phyloP scores from a whole-genome alignment of 2,329 filamentous ascomycete genomes.

The Raffaelea ambrosiae region DNA sequence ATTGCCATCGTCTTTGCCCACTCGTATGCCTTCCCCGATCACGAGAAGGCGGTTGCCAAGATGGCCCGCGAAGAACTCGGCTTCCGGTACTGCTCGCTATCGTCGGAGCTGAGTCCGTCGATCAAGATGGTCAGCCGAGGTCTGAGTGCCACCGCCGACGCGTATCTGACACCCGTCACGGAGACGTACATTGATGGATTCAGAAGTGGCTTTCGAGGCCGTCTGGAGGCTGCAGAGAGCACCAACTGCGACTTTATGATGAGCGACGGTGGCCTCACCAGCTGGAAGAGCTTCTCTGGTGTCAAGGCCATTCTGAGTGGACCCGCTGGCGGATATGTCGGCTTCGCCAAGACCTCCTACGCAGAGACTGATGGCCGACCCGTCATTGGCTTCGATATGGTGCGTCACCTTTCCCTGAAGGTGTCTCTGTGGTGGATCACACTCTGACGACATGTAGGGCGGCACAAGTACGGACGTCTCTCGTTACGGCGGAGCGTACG shows the following conservation, averaged over 20 bases:
- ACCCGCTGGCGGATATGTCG: conserved; percentile 53
- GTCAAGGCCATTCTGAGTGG: conserved; percentile 40
- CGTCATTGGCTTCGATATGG: conserved; percentile 3
- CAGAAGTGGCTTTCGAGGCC: conserved; percentile 27
- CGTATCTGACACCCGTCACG: conserved; percentile 64
- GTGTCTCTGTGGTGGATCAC: too few relatives aligned
- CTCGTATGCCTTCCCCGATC: conserved; percentile 9
- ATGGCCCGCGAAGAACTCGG: too few relatives aligned
- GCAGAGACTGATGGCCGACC: background rate
- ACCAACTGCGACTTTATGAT: conserved; percentile 59
- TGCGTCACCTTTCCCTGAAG: too few relatives aligned
- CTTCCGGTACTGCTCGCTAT: background rate
- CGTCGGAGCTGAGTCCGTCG: conserved; percentile 31
- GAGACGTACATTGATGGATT: conserved; percentile 63
- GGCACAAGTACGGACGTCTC: conserved; percentile 9
- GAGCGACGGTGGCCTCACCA: conserved; percentile 40
- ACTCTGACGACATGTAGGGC: background rate
- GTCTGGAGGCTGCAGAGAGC: conserved; percentile 36
- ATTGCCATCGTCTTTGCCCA: conserved; percentile 25
- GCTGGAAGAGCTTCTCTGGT: conserved; percentile 9
- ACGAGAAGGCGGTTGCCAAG: conserved; percentile 7
- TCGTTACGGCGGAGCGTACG: conserved; percentile 41
- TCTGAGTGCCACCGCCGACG: conserved; percentile 62
- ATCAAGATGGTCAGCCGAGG: conserved; percentile 63
- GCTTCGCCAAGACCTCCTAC: conserved; percentile 58